Percentiles rank a stretch among this genome's conserved stretches.
phyloP scores from a whole-genome alignment of 2,329 filamentous ascomycete genomes.

The Paecilomyces variotii region DNA sequence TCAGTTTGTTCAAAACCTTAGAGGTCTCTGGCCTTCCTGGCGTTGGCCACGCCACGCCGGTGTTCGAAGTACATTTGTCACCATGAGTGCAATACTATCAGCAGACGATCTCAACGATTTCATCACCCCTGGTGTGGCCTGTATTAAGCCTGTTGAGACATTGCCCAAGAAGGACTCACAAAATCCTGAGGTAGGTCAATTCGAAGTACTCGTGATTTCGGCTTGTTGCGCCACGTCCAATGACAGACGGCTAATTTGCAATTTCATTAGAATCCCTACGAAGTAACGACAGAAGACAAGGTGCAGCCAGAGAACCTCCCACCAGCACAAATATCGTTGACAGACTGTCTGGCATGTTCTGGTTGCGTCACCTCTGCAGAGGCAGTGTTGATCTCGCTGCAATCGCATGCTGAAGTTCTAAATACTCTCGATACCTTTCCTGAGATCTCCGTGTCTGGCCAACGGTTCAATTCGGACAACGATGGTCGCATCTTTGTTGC shows the following conservation, averaged over 20 bases:
- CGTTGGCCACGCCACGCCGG: background rate
- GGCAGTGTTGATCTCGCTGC: slow-evolving; percentile 88
- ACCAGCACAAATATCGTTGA: slow-evolving; percentile 87
- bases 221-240: background rate
- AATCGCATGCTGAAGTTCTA: slow-evolving; percentile 88
- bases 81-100: slow-evolving; percentile 95
- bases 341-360: slow-evolving; percentile 94
- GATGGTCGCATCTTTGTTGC: slow-evolving; percentile 78
- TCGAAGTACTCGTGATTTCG: background rate
- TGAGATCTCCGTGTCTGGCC: slow-evolving; percentile 28
- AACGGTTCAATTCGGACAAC: slow-evolving; percentile 36
- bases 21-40: no score
- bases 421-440: slow-evolving; percentile 62
- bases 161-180: slow-evolving; percentile 58
- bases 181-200: slow-evolving; percentile 34
- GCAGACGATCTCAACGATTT: slow-evolving; percentile 98
- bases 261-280: slow-evolving; percentile 51
- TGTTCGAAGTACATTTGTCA: slow-evolving; percentile 13
- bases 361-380: slow-evolving; percentile 97
- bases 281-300: slow-evolving; percentile 90
- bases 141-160: slow-evolving; percentile 95
- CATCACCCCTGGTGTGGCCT: slow-evolving; percentile 93
- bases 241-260: slow-evolving; percentile 12
- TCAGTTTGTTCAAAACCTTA: background rate
- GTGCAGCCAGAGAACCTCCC: slow-evolving; percentile 49